Evolutionary conservation across 2,329 filamentous ascomycete genomes (phyloP).

Genomic region (Hirsutella minnesotensis): DNA sequence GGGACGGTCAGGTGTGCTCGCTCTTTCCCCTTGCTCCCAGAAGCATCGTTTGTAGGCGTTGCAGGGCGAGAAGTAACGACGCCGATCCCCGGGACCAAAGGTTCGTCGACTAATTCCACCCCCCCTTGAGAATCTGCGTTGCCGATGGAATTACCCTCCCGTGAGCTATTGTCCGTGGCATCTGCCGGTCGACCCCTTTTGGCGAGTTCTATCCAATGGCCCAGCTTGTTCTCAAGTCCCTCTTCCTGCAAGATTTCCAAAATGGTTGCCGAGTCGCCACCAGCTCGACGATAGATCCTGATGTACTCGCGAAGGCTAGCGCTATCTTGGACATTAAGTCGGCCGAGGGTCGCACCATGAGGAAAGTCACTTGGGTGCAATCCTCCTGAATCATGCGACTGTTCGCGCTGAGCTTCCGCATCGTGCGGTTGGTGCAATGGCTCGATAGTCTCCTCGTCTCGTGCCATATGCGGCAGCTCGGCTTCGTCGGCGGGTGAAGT

Average conservation of each 20-base stretch:
- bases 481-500: neutral
- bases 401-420: no score
- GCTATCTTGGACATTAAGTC: conserved; percentile 5
- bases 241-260: conserved; percentile 50
- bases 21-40: conserved; percentile 19
- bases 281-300: conserved; percentile 46
- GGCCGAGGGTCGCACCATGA: neutral
- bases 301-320: conserved; percentile 24
- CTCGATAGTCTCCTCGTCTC: no score
- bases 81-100: no score
- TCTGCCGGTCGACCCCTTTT: conserved; percentile 13
- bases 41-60: neutral
- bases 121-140: no score
- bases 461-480: no score
- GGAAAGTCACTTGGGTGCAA: neutral
- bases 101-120: no score
- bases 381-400: neutral
- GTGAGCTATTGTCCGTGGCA: neutral
- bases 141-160: no score
- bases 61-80: neutral
- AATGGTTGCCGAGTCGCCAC: conserved; percentile 46
- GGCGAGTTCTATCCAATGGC: conserved; percentile 47
- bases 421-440: no score
- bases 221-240: conserved; percentile 43
- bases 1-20: conserved; percentile 6